Conservation (phyloP, 192 early-diverging fungal genomes). For the Umbelopsis ramanniana region DNA sequence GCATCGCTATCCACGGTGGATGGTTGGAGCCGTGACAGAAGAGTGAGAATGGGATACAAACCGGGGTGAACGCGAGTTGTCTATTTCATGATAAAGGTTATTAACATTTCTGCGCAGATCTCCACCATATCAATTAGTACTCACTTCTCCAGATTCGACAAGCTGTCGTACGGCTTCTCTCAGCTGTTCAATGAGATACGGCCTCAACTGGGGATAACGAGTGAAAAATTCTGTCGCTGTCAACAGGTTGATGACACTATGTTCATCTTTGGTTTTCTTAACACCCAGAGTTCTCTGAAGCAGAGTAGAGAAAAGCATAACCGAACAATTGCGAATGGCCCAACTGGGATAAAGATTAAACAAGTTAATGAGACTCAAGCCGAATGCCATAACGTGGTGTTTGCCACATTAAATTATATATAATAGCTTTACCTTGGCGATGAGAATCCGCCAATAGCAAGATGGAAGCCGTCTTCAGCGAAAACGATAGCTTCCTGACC, state of each 20-base stretch:
- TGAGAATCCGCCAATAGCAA: conserved; percentile 82
- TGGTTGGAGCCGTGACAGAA: conserved; percentile 82
- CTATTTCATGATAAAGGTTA: conserved; percentile 12
- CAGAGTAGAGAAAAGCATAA: conserved; percentile 89
- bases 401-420: background rate
- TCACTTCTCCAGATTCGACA: conserved; percentile 31
- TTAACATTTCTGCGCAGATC: background rate
- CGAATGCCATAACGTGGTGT: too few relatives aligned
- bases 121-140: background rate
- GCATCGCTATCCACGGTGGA: conserved; percentile 54
- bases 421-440: conserved; percentile 51
- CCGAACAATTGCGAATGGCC: conserved; percentile 93
- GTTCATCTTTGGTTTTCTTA: conserved; percentile 77
- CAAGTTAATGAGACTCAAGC: background rate
- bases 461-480: conserved; percentile 73
- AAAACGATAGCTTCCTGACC: conserved; percentile 75
- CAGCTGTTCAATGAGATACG: conserved; percentile 78
- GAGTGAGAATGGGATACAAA: conserved; percentile 87
- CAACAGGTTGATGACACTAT: conserved; percentile 72
- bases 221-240: conserved; percentile 92
- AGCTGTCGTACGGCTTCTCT: conserved; percentile 69
- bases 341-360: conserved; percentile 52
- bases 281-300: conserved; percentile 85
- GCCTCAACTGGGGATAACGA: conserved; percentile 79
- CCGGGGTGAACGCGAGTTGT: conserved; percentile 77